phyloP scores from a whole-genome alignment of 1,284 basidiomycete genomes.

The Cerioporus squamosus region DNA sequence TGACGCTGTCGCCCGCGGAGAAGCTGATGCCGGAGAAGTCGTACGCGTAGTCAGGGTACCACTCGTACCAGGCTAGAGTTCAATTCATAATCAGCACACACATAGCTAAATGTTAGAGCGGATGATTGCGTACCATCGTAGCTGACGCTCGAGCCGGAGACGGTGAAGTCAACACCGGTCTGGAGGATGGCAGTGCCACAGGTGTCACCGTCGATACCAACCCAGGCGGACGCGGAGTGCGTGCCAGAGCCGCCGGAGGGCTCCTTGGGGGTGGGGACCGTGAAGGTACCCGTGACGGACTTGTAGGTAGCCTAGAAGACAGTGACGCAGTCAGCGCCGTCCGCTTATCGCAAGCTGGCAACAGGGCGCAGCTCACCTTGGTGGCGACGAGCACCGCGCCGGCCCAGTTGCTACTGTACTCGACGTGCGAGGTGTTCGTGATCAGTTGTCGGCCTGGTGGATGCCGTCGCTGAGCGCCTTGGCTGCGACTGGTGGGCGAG shows the following conservation, averaged over 20 bases:
- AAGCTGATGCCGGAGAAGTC: constrained; percentile 39
- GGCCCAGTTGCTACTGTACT: constrained; percentile 33
- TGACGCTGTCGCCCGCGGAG: constrained; percentile 35
- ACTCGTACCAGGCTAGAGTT: constrained; percentile 41
- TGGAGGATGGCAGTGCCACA: constrained; percentile 24
- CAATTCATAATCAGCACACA: too few relatives aligned
- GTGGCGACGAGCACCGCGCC: constrained; percentile 25
- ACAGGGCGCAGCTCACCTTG: constrained; percentile 16
- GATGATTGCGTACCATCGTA: constrained; percentile 28
- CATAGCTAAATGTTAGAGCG: too few relatives aligned
- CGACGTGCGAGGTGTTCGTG: constrained; percentile 21
- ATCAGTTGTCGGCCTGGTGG: neutral
- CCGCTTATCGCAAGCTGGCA: neutral
- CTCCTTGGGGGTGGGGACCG: constrained; percentile 30
- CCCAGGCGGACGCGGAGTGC: constrained; percentile 33
- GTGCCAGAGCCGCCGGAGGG: constrained; percentile 29
- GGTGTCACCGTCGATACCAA: constrained; percentile 25
- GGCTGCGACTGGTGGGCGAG: constrained; percentile 21
- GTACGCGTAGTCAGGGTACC: constrained; percentile 40
- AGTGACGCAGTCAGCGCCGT: neutral
- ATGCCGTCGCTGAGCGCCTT: constrained; percentile 1
- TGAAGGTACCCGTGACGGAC: constrained; percentile 37
- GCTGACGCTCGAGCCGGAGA: constrained; percentile 25
- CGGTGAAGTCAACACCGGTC: constrained; percentile 36
- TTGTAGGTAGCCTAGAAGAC: constrained; percentile 29